Conservation (phyloP, 2,329 filamentous ascomycete genomes). For the Diplodia intermedia region DNA sequence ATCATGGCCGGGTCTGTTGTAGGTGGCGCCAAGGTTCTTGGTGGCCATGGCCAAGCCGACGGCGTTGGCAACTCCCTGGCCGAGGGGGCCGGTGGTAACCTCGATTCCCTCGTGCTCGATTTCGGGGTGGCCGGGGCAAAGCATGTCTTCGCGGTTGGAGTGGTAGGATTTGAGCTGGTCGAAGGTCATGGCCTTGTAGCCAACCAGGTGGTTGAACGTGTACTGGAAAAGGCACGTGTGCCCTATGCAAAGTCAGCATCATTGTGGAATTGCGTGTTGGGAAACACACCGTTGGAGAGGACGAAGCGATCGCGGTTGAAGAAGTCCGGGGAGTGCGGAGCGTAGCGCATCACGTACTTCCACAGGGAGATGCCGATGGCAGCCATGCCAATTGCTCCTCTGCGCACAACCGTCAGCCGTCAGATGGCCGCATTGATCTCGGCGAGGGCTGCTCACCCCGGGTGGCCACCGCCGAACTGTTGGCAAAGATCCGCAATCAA, state of each 20-base stretch:
- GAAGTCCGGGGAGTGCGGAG: slow-evolving; percentile 61
- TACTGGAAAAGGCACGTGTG: slow-evolving; percentile 64
- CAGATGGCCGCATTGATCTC: not conserved
- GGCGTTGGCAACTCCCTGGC: slow-evolving; percentile 67
- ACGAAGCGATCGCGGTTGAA: slow-evolving; percentile 70
- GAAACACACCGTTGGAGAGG: slow-evolving; percentile 60
- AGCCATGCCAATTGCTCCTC: slow-evolving; percentile 66
- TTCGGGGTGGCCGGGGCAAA: slow-evolving; percentile 65
- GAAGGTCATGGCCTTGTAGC: slow-evolving; percentile 63
- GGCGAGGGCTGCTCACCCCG: slow-evolving; percentile 57
- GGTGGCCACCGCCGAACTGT: slow-evolving; percentile 73
- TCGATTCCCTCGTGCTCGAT: slow-evolving; percentile 65
- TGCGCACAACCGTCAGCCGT: slow-evolving; percentile 37
- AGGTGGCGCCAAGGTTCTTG: slow-evolving; percentile 62
- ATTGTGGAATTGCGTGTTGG: not conserved
- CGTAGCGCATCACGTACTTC: slow-evolving; percentile 69
- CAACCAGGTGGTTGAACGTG: slow-evolving; percentile 60
- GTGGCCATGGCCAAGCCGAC: slow-evolving; percentile 65
- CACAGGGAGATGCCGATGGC: slow-evolving; percentile 67
- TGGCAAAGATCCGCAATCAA: slow-evolving; percentile 73
- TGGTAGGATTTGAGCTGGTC: slow-evolving; percentile 65
- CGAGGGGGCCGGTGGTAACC: slow-evolving; percentile 66
- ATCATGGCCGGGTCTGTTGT: slow-evolving; percentile 59
- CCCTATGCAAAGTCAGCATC: slow-evolving; percentile 39
- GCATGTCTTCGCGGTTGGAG: slow-evolving; percentile 54